These are phyloP conservation scores for Beverwykella pulmonaria DNA, from an alignment of 495 filamentous ascomycete species.

Conservation along the genomic window DNA sequence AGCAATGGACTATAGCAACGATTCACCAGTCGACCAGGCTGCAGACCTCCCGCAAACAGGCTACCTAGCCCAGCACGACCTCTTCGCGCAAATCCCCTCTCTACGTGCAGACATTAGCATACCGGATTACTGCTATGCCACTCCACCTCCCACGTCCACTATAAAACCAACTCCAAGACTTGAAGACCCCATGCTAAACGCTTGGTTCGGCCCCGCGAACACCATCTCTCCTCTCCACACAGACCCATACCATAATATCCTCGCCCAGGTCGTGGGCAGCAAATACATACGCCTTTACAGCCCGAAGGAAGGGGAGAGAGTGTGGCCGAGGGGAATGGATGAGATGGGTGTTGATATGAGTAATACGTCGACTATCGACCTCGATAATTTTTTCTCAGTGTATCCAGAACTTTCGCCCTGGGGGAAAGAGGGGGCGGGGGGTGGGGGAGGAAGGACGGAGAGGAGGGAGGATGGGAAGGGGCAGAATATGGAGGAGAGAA, in stretches of 20 bases:
- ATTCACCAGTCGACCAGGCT: too few relatives aligned
- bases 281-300: constrained; percentile 91
- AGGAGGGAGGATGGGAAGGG: constrained; percentile 34
- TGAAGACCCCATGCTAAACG: constrained; percentile 59
- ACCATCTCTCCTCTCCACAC: constrained; percentile 93
- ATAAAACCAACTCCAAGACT: constrained; percentile 46
- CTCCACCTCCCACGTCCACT: constrained; percentile 50
- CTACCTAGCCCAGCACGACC: constrained; percentile 90
- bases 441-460: constrained; percentile 43
- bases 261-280: constrained; percentile 84
- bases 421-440: constrained; percentile 27
- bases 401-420: constrained; percentile 45
- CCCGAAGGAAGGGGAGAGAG: constrained; percentile 58
- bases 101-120: constrained; percentile 74
- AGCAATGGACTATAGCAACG: too few relatives aligned
- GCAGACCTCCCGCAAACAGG: constrained; percentile 48
- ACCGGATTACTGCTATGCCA: constrained; percentile 84
- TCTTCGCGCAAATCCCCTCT: constrained; percentile 79
- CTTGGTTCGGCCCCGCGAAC: constrained; percentile 86
- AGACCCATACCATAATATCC: constrained; percentile 91
- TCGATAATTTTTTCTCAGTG: constrained; percentile 52
- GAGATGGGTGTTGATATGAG: constrained; percentile 82
- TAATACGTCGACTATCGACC: constrained; percentile 80
- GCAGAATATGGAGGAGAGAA: constrained; percentile 13
- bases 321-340: constrained; percentile 71